A percentile compares a stretch with the other conserved stretches of the same genome.
Evolutionary conservation across 192 early-diverging fungal genomes (phyloP).

Genomic region (Coemansia sp.): DNA sequence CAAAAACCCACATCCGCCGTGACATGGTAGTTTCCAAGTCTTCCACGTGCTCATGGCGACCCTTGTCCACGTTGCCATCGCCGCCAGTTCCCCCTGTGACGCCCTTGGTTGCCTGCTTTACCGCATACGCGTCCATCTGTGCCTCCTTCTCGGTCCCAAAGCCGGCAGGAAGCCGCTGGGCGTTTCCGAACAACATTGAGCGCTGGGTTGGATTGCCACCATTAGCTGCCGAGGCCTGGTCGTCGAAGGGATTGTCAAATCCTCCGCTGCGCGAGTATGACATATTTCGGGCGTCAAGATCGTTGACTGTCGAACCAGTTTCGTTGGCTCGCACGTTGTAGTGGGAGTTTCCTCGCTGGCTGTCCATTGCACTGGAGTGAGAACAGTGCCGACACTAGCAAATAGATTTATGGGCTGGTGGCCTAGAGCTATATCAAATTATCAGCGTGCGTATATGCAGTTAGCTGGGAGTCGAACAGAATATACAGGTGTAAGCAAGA

Average conservation of each 20-base stretch:
- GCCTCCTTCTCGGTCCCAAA: constrained; percentile 11
- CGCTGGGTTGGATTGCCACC: not conserved
- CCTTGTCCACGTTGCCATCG: constrained; percentile 36
- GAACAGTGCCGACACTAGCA: not conserved
- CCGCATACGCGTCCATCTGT: constrained; percentile 24
- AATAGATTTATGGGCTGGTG: not conserved
- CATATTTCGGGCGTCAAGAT: constrained; percentile 15
- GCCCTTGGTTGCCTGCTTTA: constrained; percentile 7
- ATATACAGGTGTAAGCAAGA: not conserved
- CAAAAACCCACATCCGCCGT: constrained; percentile 28
- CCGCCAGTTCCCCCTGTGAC: constrained; percentile 33
- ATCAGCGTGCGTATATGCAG: not conserved
- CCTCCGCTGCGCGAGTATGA: constrained; percentile 2
- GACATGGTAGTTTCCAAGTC: constrained; percentile 35
- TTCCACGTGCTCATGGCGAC: constrained; percentile 34
- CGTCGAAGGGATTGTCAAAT: constrained; percentile 31
- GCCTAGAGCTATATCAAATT: not conserved
- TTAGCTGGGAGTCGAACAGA: too few relatives aligned
- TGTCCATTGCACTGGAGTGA: constrained; percentile 13
- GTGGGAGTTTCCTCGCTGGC: constrained; percentile 21
- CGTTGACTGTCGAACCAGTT: constrained; percentile 22
- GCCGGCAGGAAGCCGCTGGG: not conserved
- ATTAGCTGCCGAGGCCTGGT: constrained; percentile 16
- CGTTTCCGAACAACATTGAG: not conserved
- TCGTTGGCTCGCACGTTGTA: constrained; percentile 13